Evolutionary conservation across 208 protist species (phyloP), one percentile per base, ranked within the genome.

Genomic region (Trypanosomatidae sp.): DNA sequence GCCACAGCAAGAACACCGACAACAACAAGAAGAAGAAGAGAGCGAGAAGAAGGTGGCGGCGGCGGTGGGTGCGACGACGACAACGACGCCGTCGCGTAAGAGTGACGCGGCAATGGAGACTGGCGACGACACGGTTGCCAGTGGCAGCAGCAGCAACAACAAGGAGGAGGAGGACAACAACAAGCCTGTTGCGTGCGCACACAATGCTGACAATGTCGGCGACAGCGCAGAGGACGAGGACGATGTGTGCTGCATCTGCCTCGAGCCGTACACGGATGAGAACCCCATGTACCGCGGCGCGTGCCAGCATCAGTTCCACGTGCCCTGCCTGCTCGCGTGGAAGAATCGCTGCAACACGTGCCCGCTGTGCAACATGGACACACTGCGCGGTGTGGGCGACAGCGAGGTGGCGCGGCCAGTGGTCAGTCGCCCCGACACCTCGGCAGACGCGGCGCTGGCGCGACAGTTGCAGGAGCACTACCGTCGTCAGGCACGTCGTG

Each of bases 271-370:
- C 72, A 61, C 37, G 11, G 30, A 8, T 0, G 72, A 83, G 20
- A 87, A 87, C 52, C 77, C 77, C 7, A 68, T 61, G 53, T 66
- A 67, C 18, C 45, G 53, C 11, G 73, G 72, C 27, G 41, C 50
- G 13, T 87, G 77, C 53, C 53, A 47, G 11, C 77, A 87, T 33
- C 72, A 79, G 43, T 87, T 87, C 41, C 77, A 87, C 46, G 41
- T 82, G 0, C 60, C 71, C 8, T 87, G 77, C 43, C 48, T 87
- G 22, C 66, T 83, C 57, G 43, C 56, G 40, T 87, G 77, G 77
- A 87, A 87, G 59, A 66, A 83, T 48, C 77, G 77, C 30, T 80
- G 70, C 54, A 83, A 75, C 66, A 48, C 46, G 40, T 87, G 77
- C 45, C 77, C 77, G 18, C 68, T 87, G 65, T 87, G 77, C 59